Evolutionary conservation across 257 asterid genomes (phyloP).

Genomic region (Gardenia jasminoides): DNA sequence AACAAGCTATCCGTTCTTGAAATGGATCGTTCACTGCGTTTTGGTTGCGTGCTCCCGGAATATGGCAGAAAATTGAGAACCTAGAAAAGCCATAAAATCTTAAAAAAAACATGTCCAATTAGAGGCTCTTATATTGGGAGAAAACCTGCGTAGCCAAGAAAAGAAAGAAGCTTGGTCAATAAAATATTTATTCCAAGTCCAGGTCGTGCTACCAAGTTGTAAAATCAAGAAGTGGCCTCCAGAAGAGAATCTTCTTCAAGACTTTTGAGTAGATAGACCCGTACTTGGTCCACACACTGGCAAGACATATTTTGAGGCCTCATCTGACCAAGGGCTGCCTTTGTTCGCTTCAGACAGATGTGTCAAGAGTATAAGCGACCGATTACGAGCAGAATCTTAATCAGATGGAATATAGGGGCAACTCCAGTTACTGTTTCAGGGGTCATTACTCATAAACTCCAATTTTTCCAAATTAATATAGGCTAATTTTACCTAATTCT

Average conservation of each 20-base stretch:
- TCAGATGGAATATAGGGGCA: not conserved
- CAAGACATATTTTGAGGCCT: not conserved
- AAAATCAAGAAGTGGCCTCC: not conserved
- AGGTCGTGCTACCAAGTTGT: slow-evolving; percentile 12
- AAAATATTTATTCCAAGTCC: slow-evolving; percentile 2
- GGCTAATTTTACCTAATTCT: not conserved
- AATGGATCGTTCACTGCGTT: not conserved
- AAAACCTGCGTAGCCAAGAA: not conserved
- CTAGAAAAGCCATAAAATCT: not conserved
- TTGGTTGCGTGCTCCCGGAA: not conserved
- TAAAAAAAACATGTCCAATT: not conserved
- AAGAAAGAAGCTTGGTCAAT: slow-evolving; percentile 2
- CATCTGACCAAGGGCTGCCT: not conserved
- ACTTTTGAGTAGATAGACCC: not conserved
- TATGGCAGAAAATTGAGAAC: not conserved
- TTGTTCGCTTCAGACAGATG: too few relatives aligned
- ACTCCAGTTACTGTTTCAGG: not conserved
- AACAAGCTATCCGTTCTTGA: not conserved
- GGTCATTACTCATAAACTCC: not conserved
- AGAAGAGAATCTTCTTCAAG: slow-evolving; percentile 7
- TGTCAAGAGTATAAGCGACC: too few relatives aligned
- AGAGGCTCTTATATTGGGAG: not conserved
- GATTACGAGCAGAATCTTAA: too few relatives aligned
- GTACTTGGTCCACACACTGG: slow-evolving; percentile 12
- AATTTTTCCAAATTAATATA: not conserved